phyloP scores from a whole-genome alignment of 805 yeast genomes.

The Cyberlindnera sargentensis region DNA sequence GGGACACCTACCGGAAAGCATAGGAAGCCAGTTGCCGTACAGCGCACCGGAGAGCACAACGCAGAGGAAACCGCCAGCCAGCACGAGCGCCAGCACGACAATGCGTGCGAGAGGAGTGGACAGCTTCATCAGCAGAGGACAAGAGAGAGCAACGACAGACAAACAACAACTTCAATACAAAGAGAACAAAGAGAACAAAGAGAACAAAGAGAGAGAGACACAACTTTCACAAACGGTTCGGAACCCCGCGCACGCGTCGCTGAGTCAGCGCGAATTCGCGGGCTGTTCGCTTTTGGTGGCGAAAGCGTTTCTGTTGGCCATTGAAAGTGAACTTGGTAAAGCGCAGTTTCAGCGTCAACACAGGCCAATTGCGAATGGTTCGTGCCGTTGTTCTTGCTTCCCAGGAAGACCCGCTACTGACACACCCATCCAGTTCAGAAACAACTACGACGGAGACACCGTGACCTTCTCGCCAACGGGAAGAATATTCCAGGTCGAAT shows the following conservation, averaged over 20 bases:
- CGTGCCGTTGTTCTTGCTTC: neutral
- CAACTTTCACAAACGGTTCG: too few species aligned
- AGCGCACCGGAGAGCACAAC: slow-evolving; percentile 71
- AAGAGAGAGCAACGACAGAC: too few species aligned
- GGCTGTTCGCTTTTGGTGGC: too few species aligned
- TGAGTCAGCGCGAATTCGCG: too few species aligned
- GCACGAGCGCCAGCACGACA: slow-evolving; percentile 64
- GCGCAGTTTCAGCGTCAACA: too few species aligned
- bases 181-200: too few species aligned
- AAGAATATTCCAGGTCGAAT: slow-evolving; percentile 80
- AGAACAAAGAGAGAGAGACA: too few species aligned
- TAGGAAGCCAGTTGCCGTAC: slow-evolving; percentile 74
- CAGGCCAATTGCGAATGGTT: slow-evolving; percentile 2
- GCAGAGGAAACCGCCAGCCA: slow-evolving; percentile 71
- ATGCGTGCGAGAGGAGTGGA: slow-evolving; percentile 57
- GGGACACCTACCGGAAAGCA: slow-evolving; percentile 40
- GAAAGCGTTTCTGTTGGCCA: too few species aligned
- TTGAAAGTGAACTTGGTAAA: too few species aligned
- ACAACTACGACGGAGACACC: slow-evolving; percentile 97
- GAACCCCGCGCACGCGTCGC: too few species aligned
- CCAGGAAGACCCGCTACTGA: neutral
- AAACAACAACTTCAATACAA: too few species aligned
- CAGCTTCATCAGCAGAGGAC: neutral
- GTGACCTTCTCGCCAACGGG: slow-evolving; percentile 97
- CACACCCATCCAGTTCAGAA: slow-evolving; percentile 59